Evolutionary conservation across 805 yeast species (phyloP).

Genomic region (Debaryomyces maramus): DNA sequence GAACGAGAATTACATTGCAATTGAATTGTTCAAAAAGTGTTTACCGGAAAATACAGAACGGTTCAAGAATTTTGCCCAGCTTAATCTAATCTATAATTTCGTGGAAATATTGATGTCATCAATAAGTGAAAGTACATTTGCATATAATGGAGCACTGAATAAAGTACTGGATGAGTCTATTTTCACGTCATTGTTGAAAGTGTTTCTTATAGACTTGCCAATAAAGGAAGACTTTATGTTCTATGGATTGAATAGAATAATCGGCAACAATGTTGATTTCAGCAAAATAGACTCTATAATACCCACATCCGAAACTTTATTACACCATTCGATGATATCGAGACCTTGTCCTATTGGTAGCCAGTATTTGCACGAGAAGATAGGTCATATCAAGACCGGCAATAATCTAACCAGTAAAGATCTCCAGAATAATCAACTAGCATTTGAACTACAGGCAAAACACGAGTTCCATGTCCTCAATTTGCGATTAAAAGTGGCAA

Average conservation of each 20-base stretch:
- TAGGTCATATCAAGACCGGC: slow-evolving; percentile 1
- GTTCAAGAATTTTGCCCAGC: slow-evolving; percentile 37
- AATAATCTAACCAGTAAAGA: slow-evolving; percentile 2
- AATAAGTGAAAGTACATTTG: slow-evolving; percentile 32
- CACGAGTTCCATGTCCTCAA: slow-evolving; percentile 47
- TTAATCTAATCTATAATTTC: slow-evolving; percentile 50
- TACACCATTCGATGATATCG: slow-evolving; percentile 21
- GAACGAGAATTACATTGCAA: slow-evolving; percentile 29
- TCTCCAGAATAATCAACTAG: slow-evolving; percentile 2
- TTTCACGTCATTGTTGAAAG: slow-evolving; percentile 32
- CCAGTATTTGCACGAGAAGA: slow-evolving; percentile 10
- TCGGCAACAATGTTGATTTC: slow-evolving; percentile 53
- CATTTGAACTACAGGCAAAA: slow-evolving; percentile 20
- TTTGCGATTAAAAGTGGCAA: slow-evolving; percentile 47
- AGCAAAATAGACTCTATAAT: slow-evolving; percentile 43
- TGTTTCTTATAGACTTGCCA: slow-evolving; percentile 43
- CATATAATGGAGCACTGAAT: slow-evolving; percentile 12
- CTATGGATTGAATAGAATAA: slow-evolving; percentile 52
- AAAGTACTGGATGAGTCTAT: slow-evolving; percentile 15
- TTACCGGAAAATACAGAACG: slow-evolving; percentile 52
- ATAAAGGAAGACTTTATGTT: slow-evolving; percentile 42
- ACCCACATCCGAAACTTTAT: slow-evolving; percentile 27
- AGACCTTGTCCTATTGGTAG: slow-evolving; percentile 31
- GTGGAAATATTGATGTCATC: slow-evolving; percentile 55
- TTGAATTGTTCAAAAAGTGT: slow-evolving; percentile 36